Conservation (phyloP, 345 rosid genomes). For the Boechera retrofracta region DNA sequence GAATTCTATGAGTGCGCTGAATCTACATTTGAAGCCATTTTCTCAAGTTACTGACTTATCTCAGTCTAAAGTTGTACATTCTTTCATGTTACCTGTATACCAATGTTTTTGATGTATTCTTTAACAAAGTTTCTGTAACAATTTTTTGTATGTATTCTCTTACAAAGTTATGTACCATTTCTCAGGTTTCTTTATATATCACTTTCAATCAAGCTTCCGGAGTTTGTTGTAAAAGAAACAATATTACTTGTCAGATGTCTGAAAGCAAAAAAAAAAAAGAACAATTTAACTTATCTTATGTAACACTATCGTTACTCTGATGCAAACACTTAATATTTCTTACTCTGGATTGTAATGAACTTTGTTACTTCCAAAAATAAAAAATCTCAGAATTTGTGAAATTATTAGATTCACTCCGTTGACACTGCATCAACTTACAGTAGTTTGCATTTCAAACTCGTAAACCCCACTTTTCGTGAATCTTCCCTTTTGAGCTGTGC, state of each 20-base stretch:
- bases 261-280: too few relatives aligned
- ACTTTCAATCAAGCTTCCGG: constrained; percentile 9
- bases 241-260: background rate
- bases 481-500: too few relatives aligned
- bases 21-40: constrained; percentile 21
- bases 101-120: constrained; percentile 25
- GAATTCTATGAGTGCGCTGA: constrained; percentile 11
- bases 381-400: too few relatives aligned
- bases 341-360: too few relatives aligned
- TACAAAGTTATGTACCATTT: constrained; percentile 1
- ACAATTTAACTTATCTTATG: too few relatives aligned
- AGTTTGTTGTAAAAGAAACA: background rate
- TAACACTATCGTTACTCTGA: background rate
- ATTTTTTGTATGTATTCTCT: constrained; percentile 30
- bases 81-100: background rate
- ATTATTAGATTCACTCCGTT: too few relatives aligned
- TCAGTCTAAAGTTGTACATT: constrained; percentile 31
- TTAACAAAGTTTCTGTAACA: constrained; percentile 6
- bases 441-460: too few relatives aligned
- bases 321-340: too few relatives aligned
- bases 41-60: background rate
- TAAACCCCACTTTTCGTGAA: too few relatives aligned
- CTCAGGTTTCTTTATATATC: background rate
- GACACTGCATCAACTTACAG: too few relatives aligned
- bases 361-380: too few relatives aligned